Evolutionary conservation across 2,329 filamentous ascomycete species (phyloP).

Genomic region (Fusarium sulawesiense): DNA sequence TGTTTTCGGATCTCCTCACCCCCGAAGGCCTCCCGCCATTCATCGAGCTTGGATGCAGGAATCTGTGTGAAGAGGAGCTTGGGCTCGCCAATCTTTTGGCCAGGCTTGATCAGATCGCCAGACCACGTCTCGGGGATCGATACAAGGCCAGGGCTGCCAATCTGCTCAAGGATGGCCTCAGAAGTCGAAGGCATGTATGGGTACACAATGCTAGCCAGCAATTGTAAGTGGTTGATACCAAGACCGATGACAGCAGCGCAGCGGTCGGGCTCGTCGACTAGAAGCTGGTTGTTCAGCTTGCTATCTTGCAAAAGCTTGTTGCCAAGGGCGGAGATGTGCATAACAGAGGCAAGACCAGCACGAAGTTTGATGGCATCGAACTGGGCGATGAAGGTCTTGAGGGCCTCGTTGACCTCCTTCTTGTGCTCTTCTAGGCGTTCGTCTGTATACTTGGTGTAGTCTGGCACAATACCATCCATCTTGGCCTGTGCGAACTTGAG

Average conservation of each 20-base stretch:
- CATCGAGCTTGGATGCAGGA: conserved; percentile 81
- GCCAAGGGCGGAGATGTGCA: conserved; percentile 72
- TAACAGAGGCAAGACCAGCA: conserved; percentile 71
- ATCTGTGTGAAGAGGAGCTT: conserved; percentile 86
- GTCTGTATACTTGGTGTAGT: conserved; percentile 67
- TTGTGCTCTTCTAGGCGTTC: conserved; percentile 65
- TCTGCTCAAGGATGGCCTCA: conserved; percentile 79
- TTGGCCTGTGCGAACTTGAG: conserved; percentile 83
- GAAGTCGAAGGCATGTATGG: conserved; percentile 89
- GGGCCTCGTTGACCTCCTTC: conserved; percentile 71
- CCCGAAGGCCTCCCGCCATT: conserved; percentile 84
- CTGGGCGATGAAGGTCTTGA: conserved; percentile 74
- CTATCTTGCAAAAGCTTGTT: conserved; percentile 65
- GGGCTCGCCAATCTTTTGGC: conserved; percentile 84
- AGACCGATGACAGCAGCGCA: conserved; percentile 74
- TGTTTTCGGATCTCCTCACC: conserved; percentile 74
- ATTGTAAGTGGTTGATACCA: conserved; percentile 85
- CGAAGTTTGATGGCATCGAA: conserved; percentile 79
- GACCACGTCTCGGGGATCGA: conserved; percentile 76
- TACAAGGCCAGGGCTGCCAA: conserved; percentile 65
- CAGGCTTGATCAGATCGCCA: conserved; percentile 70
- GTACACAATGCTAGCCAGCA: conserved; percentile 80
- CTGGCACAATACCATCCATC: conserved; percentile 76
- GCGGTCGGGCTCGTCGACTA: conserved; percentile 65
- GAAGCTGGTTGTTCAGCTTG: conserved; percentile 65